Evolutionary conservation across 1,284 basidiomycete species (phyloP).

Genomic region (Quambalaria eucalypti): DNA sequence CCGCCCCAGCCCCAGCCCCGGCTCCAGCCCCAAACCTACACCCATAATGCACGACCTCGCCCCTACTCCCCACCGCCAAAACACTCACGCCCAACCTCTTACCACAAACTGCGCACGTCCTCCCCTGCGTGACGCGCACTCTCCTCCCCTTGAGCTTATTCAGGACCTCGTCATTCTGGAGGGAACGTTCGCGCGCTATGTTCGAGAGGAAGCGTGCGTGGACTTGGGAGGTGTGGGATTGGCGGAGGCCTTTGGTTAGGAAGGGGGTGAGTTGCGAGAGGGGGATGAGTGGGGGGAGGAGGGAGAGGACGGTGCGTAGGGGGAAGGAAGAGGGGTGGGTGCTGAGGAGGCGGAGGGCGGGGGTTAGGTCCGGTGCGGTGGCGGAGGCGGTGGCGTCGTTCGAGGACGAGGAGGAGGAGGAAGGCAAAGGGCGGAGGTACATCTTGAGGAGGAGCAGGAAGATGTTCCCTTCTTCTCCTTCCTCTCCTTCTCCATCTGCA

Average conservation of each 20-base stretch:
- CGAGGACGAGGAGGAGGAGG: slow-evolving; percentile 36
- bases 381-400: background rate
- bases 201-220: slow-evolving; percentile 54
- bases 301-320: slow-evolving; percentile 65
- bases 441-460: slow-evolving; percentile 78
- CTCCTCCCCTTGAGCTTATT: slow-evolving; percentile 67
- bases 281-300: slow-evolving; percentile 78
- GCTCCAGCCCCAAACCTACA: too few relatives aligned
- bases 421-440: slow-evolving; percentile 60
- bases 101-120: slow-evolving; percentile 93
- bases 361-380: slow-evolving; percentile 43
- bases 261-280: slow-evolving; percentile 71
- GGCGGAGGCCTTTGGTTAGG: slow-evolving; percentile 26
- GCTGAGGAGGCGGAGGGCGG: slow-evolving; percentile 73
- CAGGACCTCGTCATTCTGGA: slow-evolving; percentile 63
- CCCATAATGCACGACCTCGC: slow-evolving; percentile 40
- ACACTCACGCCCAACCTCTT: slow-evolving; percentile 89
- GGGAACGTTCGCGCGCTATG: slow-evolving; percentile 61
- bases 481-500: background rate
- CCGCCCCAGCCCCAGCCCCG: too few relatives aligned
- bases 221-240: slow-evolving; percentile 15
- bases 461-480: slow-evolving; percentile 49
- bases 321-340: slow-evolving; percentile 74
- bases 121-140: slow-evolving; percentile 78
- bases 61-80: slow-evolving; percentile 64